These are phyloP conservation scores for Eucalyptus marginata DNA, from an alignment of 345 rosid species.

Conservation along the genomic window DNA sequence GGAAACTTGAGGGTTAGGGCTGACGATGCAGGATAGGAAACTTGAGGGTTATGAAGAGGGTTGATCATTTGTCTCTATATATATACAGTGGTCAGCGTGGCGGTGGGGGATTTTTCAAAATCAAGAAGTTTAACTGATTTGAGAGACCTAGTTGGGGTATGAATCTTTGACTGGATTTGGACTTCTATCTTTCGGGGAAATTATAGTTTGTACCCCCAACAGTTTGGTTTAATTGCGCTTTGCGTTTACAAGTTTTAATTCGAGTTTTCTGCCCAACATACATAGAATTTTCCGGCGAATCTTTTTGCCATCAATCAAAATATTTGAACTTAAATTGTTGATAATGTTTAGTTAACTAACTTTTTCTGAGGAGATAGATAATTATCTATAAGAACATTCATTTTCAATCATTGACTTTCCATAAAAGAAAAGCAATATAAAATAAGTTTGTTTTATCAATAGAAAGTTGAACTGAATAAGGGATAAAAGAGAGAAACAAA, in stretches of 20 bases:
- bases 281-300: background rate
- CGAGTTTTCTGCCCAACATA: background rate
- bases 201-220: background rate
- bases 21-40: background rate
- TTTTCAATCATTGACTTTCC: background rate
- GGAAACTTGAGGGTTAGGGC: background rate
- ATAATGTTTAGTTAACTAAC: background rate
- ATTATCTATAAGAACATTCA: background rate
- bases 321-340: background rate
- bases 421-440: background rate
- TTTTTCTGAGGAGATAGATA: background rate
- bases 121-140: background rate
- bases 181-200: background rate
- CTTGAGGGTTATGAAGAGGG: background rate
- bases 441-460: background rate
- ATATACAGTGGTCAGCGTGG: background rate
- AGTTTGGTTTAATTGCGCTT: background rate
- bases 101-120: background rate
- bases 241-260: background rate
- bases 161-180: background rate
- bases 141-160: background rate
- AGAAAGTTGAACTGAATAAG: background rate
- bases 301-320: background rate
- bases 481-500: background rate
- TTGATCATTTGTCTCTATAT: background rate